Evolutionary conservation across 2,329 filamentous ascomycete genomes (phyloP).

Genomic region (Coniochaeta ligniaria): DNA sequence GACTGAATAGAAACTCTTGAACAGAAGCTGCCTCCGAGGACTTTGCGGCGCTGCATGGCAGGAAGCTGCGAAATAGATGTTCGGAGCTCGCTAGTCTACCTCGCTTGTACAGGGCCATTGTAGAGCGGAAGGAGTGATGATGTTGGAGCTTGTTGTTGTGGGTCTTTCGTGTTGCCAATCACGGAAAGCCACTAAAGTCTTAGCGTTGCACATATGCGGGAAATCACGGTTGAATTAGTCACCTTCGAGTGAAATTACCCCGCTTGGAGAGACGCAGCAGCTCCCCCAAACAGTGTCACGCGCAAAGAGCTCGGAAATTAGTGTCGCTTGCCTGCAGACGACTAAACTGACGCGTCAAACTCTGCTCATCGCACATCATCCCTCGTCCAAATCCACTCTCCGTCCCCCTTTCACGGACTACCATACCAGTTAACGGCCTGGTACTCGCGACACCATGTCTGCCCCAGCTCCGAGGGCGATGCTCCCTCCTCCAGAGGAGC

Average conservation of each 20-base stretch:
- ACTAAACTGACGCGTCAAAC: neutral
- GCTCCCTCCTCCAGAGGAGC: conserved; percentile 18
- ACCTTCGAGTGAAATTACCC: neutral
- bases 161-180: too few relatives aligned
- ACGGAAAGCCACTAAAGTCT: too few relatives aligned
- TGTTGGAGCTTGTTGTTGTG: too few relatives aligned
- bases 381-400: neutral
- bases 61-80: too few relatives aligned
- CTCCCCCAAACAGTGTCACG: too few relatives aligned
- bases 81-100: too few relatives aligned
- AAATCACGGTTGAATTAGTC: neutral
- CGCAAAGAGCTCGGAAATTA: neutral
- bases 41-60: too few relatives aligned
- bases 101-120: too few relatives aligned
- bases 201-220: neutral
- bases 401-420: neutral
- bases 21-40: too few relatives aligned
- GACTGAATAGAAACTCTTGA: too few relatives aligned
- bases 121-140: too few relatives aligned
- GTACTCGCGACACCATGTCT: neutral
- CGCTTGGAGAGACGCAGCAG: neutral
- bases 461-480: conserved; percentile 3
- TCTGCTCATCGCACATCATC: neutral
- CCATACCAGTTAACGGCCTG: too few relatives aligned
- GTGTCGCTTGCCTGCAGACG: neutral